phyloP scores from a whole-genome alignment of 441 rosid genomes.

The Corymbia citriodora region DNA sequence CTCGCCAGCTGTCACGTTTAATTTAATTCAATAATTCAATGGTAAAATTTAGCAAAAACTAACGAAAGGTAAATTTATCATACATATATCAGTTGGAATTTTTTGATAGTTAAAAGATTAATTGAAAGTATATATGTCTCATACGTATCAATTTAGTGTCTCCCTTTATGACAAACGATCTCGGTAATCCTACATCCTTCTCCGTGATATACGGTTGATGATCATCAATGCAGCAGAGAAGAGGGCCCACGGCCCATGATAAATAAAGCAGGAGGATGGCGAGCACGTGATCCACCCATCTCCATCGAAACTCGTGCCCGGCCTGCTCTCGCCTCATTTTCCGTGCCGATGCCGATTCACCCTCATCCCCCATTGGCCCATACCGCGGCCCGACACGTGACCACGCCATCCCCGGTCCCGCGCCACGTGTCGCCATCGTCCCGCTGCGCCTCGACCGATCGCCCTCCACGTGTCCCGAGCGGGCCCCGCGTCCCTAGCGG shows the following conservation, averaged over 20 bases:
- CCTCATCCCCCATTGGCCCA: neutral
- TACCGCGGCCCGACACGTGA: neutral
- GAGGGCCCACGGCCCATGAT: neutral
- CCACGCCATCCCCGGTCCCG: neutral
- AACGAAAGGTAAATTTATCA: no score
- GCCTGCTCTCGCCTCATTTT: neutral
- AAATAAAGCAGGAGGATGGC: neutral
- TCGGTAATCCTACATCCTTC: neutral
- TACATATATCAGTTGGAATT: no score
- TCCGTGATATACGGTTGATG: neutral
- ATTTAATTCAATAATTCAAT: no score
- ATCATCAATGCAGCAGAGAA: neutral
- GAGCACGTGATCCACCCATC: neutral
- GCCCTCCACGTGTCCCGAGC: neutral
- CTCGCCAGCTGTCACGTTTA: no score
- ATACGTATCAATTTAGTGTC: no score
- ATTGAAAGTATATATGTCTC: no score
- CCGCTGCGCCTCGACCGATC: neutral
- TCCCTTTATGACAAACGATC: no score
- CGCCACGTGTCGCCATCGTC: neutral
- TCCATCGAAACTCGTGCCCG: neutral
- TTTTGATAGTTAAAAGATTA: no score
- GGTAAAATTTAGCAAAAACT: no score
- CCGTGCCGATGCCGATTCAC: neutral
- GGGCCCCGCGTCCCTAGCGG: no score